A percentile compares a stretch with the other conserved stretches of the same genome.
These are phyloP conservation scores for Hydnum rufescens DNA, from an alignment of 768 basidiomycete genomes.

Conservation along the genomic window DNA sequence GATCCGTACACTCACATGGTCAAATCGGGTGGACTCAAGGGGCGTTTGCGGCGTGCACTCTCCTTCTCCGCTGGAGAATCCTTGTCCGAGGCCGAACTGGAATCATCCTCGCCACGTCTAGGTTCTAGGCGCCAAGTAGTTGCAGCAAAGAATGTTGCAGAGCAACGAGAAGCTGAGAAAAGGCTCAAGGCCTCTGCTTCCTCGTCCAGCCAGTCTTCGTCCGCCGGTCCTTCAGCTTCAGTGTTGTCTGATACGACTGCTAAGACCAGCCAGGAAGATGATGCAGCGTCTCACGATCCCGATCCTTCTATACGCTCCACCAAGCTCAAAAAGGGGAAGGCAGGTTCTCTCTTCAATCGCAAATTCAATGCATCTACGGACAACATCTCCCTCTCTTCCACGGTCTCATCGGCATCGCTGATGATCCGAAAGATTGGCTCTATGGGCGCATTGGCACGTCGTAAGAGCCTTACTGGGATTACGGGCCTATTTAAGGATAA, in stretches of 20 bases:
- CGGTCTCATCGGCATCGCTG: slow-evolving; percentile 84
- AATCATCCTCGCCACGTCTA: slow-evolving; percentile 8
- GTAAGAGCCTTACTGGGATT: slow-evolving; percentile 80
- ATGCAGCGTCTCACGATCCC: slow-evolving; percentile 13
- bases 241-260: not conserved
- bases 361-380: slow-evolving; percentile 77
- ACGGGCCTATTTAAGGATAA: slow-evolving; percentile 89
- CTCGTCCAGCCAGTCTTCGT: slow-evolving; percentile 6
- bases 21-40: slow-evolving; percentile 45
- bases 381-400: slow-evolving; percentile 87
- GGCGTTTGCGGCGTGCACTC: slow-evolving; percentile 51
- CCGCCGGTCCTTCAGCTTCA: not conserved
- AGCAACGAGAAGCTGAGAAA: slow-evolving; percentile 3
- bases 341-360: slow-evolving; percentile 67
- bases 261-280: not conserved
- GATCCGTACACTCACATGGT: slow-evolving; percentile 9
- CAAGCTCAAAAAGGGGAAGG: slow-evolving; percentile 30
- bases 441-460: slow-evolving; percentile 70
- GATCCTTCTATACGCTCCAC: slow-evolving; percentile 22
- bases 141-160: slow-evolving; percentile 8
- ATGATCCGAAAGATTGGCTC: slow-evolving; percentile 92
- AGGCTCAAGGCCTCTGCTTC: slow-evolving; percentile 11
- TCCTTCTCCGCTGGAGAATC: slow-evolving; percentile 39
- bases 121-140: slow-evolving; percentile 10
- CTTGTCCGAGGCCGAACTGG: slow-evolving; percentile 33